phyloP scores from a whole-genome alignment of 2,329 filamentous ascomycete genomes.

The Colletotrichum destructivum region DNA sequence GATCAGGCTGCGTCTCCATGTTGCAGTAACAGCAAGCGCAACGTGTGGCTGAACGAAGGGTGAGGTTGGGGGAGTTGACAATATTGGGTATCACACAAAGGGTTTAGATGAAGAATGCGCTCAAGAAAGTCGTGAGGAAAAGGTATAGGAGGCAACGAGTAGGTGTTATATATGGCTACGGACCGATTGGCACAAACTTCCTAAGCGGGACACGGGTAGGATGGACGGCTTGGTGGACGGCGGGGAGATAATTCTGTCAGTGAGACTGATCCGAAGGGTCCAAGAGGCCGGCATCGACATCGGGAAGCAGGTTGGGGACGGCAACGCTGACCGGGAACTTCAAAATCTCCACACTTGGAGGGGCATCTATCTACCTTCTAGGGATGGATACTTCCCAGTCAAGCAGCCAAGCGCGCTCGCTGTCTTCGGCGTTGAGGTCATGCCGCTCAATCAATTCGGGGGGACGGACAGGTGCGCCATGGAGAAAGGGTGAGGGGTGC shows the following conservation, averaged over 20 bases:
- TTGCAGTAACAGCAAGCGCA: background rate
- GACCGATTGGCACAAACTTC: slow-evolving; percentile 17
- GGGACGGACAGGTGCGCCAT: slow-evolving; percentile 5
- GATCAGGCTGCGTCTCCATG: slow-evolving; percentile 39
- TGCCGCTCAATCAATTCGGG: background rate
- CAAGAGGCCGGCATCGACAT: slow-evolving; percentile 34
- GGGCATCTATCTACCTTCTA: background rate
- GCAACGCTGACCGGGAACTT: slow-evolving; percentile 38
- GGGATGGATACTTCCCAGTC: background rate
- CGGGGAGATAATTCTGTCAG: slow-evolving; percentile 29
- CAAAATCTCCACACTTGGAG: slow-evolving; percentile 27
- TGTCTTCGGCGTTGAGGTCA: background rate
- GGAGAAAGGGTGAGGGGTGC: background rate
- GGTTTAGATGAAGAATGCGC: background rate
- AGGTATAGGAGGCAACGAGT: background rate
- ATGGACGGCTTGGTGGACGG: slow-evolving; percentile 16
- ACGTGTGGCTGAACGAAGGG: background rate
- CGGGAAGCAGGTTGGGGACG: slow-evolving; percentile 35
- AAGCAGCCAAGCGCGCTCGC: background rate
- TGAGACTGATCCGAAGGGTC: slow-evolving; percentile 27
- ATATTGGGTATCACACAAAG: background rate
- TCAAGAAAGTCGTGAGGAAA: background rate
- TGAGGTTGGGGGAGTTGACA: background rate
- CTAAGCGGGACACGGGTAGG: slow-evolving; percentile 14
- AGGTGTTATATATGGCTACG: slow-evolving; percentile 22